Evolutionary conservation across 139 green algal genomes (phyloP).

Genomic region (Picochlorum sp.): DNA sequence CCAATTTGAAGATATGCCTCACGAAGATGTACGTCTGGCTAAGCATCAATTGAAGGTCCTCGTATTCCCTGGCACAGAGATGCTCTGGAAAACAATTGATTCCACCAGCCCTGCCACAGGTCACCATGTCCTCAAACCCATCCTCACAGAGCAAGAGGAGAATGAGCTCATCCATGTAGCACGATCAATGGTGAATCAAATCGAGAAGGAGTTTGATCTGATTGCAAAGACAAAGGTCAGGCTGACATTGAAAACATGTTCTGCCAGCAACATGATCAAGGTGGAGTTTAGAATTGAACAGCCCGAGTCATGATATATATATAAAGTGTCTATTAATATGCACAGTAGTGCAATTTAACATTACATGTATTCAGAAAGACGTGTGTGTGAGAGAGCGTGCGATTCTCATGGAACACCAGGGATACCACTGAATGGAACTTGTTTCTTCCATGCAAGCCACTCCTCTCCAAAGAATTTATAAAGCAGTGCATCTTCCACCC

Average conservation of each 20-base stretch:
- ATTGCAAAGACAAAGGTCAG: not conserved
- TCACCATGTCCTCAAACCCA: constrained; percentile 17
- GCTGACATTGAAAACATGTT: not conserved
- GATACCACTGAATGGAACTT: constrained; percentile 31
- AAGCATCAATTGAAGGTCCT: constrained; percentile 64
- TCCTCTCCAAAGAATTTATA: constrained; percentile 48
- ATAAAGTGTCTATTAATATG: too few species aligned
- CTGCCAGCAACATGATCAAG: not conserved
- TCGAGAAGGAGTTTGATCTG: not conserved
- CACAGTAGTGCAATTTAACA: too few species aligned
- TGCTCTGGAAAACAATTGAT: constrained; percentile 34
- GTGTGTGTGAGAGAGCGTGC: not conserved
- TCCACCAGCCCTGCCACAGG: constrained; percentile 1
- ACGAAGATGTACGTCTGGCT: constrained; percentile 34
- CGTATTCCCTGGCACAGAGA: constrained; percentile 63
- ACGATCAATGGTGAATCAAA: not conserved
- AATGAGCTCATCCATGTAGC: not conserved
- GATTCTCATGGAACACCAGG: constrained; percentile 40
- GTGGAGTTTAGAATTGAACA: not conserved
- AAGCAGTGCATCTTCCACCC: constrained; percentile 50
- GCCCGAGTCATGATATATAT: too few species aligned
- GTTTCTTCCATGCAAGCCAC: constrained; percentile 38
- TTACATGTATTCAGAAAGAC: not conserved
- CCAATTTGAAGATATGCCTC: constrained; percentile 39
- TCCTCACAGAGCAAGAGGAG: not conserved